Conservation (phyloP, 75 land plant genomes). For the Ceratopteris richardii region DNA sequence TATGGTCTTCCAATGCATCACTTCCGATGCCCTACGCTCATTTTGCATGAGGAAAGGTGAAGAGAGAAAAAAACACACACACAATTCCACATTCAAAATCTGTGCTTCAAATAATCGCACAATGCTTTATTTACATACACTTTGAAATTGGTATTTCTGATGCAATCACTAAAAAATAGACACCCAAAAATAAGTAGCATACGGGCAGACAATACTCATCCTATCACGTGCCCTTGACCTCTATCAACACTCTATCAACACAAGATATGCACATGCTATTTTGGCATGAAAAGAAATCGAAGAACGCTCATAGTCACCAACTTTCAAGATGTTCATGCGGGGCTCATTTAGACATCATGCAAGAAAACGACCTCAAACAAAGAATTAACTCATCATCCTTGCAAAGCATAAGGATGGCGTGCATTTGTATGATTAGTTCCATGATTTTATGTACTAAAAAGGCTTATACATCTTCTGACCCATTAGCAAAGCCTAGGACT, state of each 20-base stretch:
- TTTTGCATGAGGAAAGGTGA: too few species aligned
- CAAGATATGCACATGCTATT: not conserved
- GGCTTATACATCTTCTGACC: not conserved
- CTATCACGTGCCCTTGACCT: not conserved
- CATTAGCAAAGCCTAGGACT: not conserved
- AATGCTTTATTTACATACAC: not conserved
- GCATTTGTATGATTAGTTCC: not conserved
- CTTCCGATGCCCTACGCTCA: too few species aligned
- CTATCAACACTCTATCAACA: too few species aligned
- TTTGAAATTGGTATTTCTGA: not conserved
- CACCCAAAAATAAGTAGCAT: not conserved
- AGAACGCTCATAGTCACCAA: not conserved
- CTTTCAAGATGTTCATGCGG: not conserved
- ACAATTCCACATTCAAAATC: too few species aligned
- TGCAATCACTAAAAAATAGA: not conserved
- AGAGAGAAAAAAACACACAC: too few species aligned
- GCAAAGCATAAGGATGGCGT: not conserved
- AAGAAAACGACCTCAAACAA: slow-evolving; percentile 1
- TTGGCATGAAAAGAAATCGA: too few species aligned
- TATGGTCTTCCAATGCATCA: too few species aligned
- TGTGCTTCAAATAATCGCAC: not conserved
- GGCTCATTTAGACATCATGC: not conserved
- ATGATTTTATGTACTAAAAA: not conserved
- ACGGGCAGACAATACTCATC: not conserved
- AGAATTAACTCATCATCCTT: not conserved